Percentiles rank a stretch among this genome's conserved stretches.
Evolutionary conservation across 306 rosid genomes (phyloP).

Genomic region (Begonia fuchsioides): DNA sequence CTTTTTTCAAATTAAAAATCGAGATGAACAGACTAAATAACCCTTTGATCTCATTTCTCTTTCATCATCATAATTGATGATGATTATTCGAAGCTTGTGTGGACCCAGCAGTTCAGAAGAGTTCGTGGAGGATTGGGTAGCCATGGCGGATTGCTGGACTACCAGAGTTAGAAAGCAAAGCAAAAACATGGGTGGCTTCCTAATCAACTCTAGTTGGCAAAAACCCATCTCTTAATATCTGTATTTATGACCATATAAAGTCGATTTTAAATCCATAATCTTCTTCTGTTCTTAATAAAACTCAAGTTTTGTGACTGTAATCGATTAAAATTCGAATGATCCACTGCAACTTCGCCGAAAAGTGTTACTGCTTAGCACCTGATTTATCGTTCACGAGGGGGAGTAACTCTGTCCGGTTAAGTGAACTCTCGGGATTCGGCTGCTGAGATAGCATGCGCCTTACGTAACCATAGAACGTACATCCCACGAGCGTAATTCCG

Average conservation of each 20-base stretch:
- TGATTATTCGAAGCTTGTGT: slow-evolving; percentile 40
- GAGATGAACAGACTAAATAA: no score
- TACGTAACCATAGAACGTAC: slow-evolving; percentile 87
- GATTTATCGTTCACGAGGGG: slow-evolving; percentile 95
- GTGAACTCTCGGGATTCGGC: slow-evolving; percentile 63
- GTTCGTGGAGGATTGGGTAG: slow-evolving; percentile 70
- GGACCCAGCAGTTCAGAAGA: slow-evolving; percentile 57
- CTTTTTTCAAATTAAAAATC: no score
- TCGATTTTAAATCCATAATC: not conserved
- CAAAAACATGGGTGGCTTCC: slow-evolving; percentile 68
- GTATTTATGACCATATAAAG: not conserved
- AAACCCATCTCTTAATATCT: no score
- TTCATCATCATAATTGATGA: not conserved
- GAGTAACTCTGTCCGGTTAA: slow-evolving; percentile 63
- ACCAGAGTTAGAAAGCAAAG: slow-evolving; percentile 88
- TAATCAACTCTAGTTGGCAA: slow-evolving; percentile 89
- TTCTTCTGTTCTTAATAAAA: not conserved
- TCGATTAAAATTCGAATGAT: no score
- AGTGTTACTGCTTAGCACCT: slow-evolving; percentile 54
- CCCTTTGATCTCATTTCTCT: not conserved
- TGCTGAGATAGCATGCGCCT: slow-evolving; percentile 79
- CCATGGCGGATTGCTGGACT: slow-evolving; percentile 69
- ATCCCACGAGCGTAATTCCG: slow-evolving; percentile 76
- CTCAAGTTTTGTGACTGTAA: no score
- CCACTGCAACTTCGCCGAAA: no score